Evolutionary conservation across 495 filamentous ascomycete species (phyloP), one percentile per base, ranked within the genome.

Genomic region (Penicillium mononematosum): DNA sequence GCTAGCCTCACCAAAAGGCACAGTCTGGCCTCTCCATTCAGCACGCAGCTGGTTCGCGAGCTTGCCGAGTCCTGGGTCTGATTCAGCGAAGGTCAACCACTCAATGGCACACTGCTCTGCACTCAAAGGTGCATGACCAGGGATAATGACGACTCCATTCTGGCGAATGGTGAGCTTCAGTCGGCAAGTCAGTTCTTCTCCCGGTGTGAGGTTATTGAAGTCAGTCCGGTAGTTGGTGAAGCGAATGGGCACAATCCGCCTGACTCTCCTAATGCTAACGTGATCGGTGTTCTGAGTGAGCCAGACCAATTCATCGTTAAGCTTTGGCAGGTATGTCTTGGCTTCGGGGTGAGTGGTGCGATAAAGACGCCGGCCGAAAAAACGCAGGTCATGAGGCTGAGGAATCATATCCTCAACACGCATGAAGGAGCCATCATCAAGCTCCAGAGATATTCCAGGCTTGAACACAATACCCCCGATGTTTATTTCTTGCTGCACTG

Each of bases 141-240:
- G 22, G 8, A 29, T 4, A 9, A 47, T 11, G 19, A 45, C 17
- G 3, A 56, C 11, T 4, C 43, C 54, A 10, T 62, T 55, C 25
- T 50, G 36, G 7, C 38, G 55, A 10, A 50, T 31, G 0, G 57
- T 56, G 17, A 60, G 17, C 32, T 75, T 76, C 20, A 75, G 42
- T 0, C 74, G 67, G 29, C 74, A 76, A 25, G 63, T 65, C 2
- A 75, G 25, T 10, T 59, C 50, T 5, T 52, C n/a, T 32, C 45
- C 45, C 19, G 29, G 29, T 24, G 19, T 55, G 31, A 10, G 58
- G 16, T 58, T 53, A 2, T 47, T 39, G 16, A 58, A 54, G 16
- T 43, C 31, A 39, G 42, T 39, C 24, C 68, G 68, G 12, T 41
- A n/a, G 34, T 75, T 78, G 8, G 69, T 77, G 46, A 77, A 72